Conservation (phyloP, 768 basidiomycete species). For the Cubamyces lactineus region DNA sequence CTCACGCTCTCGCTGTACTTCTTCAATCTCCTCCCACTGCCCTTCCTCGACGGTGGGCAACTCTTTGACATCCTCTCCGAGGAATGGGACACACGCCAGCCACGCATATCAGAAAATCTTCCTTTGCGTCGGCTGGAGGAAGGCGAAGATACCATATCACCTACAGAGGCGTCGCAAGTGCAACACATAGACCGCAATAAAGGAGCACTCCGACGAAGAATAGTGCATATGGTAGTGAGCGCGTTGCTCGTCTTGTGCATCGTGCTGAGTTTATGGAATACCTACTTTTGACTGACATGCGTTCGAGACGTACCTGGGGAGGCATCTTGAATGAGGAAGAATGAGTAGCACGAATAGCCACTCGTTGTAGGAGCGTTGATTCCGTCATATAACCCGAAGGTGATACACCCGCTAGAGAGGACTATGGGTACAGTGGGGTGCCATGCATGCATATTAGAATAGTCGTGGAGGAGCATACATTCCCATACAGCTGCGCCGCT, state of each 20-base stretch:
- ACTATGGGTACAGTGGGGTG: constrained; percentile 21
- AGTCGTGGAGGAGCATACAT: constrained; percentile 25
- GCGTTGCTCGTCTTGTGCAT: background rate
- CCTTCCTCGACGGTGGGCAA: constrained; percentile 70
- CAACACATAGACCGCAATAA: background rate
- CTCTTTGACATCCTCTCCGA: constrained; percentile 45
- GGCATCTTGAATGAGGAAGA: background rate
- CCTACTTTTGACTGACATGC: constrained; percentile 2
- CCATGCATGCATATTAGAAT: constrained; percentile 25
- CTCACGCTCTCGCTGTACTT: constrained; percentile 79
- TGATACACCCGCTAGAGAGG: constrained; percentile 14
- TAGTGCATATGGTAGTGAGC: background rate
- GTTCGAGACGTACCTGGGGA: too few species aligned
- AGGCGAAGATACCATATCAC: background rate
- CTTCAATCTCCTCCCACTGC: constrained; percentile 81
- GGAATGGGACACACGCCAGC: background rate
- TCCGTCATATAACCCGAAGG: constrained; percentile 17
- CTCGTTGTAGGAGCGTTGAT: background rate
- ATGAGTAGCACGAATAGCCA: too few species aligned
- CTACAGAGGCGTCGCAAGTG: background rate
- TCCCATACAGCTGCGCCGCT: constrained; percentile 19
- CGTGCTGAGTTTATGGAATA: background rate
- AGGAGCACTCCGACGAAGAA: background rate
- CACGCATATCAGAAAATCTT: background rate
- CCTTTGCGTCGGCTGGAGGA: background rate